Conservation (phyloP, 305 asterid genomes). For the Ajuga reptans region DNA sequence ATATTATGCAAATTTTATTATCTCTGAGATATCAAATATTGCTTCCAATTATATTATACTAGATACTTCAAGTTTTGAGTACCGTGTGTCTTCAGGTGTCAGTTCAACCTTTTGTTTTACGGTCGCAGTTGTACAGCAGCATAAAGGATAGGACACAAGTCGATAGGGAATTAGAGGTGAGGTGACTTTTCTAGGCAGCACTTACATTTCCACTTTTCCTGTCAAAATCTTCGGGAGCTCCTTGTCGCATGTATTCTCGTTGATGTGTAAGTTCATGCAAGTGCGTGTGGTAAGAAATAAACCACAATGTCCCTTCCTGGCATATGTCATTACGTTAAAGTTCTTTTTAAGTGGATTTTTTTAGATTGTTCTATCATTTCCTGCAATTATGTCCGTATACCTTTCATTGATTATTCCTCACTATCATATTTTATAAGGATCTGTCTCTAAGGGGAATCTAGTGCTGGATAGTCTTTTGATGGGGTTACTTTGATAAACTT, state of each 20-base stretch:
- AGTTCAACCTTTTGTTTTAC: slow-evolving; percentile 64
- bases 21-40: not conserved
- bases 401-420: too few species aligned
- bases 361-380: too few species aligned
- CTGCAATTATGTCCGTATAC: too few species aligned
- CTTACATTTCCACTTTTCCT: not conserved
- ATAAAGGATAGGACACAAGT: slow-evolving; percentile 89
- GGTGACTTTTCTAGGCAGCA: not conserved
- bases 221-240: not conserved
- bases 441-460: too few species aligned
- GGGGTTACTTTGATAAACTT: too few species aligned
- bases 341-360: too few species aligned
- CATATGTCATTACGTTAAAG: not conserved
- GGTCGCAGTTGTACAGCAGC: slow-evolving; percentile 92
- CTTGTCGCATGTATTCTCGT: not conserved
- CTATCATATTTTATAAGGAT: too few species aligned
- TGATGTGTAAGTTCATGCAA: not conserved
- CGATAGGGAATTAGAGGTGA: slow-evolving; percentile 91
- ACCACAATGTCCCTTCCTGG: not conserved
- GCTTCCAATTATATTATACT: not conserved
- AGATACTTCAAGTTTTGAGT: not conserved
- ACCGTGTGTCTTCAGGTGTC: slow-evolving; percentile 48
- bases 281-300: too few species aligned
- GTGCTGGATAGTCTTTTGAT: too few species aligned
- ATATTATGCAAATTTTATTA: not conserved